These are phyloP conservation scores for Suillus sp. DNA, from an alignment of 768 basidiomycete genomes.

Conservation along the genomic window DNA sequence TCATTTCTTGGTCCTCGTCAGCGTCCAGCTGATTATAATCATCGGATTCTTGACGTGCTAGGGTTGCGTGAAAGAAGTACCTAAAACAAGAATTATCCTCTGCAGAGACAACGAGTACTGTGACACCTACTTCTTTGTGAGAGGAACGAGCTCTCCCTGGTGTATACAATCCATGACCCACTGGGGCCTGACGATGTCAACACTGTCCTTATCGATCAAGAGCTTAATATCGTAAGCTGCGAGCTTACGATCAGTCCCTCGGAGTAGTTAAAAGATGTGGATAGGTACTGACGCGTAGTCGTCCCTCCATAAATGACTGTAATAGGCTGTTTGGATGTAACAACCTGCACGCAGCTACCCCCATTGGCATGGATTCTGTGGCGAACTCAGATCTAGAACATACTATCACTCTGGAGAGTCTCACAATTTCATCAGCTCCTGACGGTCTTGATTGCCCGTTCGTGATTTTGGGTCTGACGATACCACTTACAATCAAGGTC, in stretches of 20 bases:
- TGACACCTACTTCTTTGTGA: constrained; percentile 63
- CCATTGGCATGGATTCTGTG: constrained; percentile 71
- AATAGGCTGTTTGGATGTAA: constrained; percentile 52
- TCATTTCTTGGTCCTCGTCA: constrained; percentile 32
- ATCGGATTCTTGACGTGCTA: constrained; percentile 45
- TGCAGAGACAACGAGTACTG: constrained; percentile 1
- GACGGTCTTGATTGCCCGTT: constrained; percentile 68
- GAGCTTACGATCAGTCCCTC: not conserved
- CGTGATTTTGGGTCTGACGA: constrained; percentile 73
- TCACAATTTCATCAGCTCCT: constrained; percentile 67
- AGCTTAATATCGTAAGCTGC: constrained; percentile 72
- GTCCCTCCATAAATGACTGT: constrained; percentile 71
- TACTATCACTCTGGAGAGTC: constrained; percentile 16
- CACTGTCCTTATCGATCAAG: constrained; percentile 66
- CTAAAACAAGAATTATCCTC: constrained; percentile 35
- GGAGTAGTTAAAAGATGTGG: not conserved
- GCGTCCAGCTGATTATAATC: constrained; percentile 53
- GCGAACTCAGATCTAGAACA: constrained; percentile 9
- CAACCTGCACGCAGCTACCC: constrained; percentile 63
- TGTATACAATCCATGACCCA: constrained; percentile 86
- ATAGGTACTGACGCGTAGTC: constrained; percentile 57
- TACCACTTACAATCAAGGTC: constrained; percentile 53
- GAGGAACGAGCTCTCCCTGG: constrained; percentile 53
- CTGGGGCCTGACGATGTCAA: constrained; percentile 75
- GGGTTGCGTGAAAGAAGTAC: constrained; percentile 79